Base-by-base conservation (phyloP, 1,139 yeast species). In the Lodderomyces metapsilosis region DNA sequence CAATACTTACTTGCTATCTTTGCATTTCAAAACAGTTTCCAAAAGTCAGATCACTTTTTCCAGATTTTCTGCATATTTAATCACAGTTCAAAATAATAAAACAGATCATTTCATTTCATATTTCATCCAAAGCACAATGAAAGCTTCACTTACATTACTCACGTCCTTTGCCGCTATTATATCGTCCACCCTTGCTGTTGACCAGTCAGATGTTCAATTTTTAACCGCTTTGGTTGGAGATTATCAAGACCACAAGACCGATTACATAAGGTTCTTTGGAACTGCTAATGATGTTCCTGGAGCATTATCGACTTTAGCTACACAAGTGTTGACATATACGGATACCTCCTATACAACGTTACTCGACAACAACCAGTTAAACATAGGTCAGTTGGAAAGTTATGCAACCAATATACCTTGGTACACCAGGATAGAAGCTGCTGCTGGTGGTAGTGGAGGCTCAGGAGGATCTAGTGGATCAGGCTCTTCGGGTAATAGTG, bases 341-440 rank as follows among this genome's bases (percentile, higher is more conserved):
- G 68, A 67, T 49, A 59, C 62, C 46, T 55, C 66, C 15, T 68
- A 71, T 54, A 71, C 77, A 22, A 68, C 76, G 10, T 54, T 71
- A 45, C 61, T 71, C 52, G 57, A 60, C 32, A 50, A 62, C 38
- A 56, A 46, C 24, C 47, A 44, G 13, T 39, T 61, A 16, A 46
- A 62, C 42, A 52, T 70, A 22, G 36, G 49, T 6, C 46, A 57
- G 10, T 60, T 72, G 46, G 61, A 55, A 50, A 46, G 51, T 13
- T 71, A 58, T 51, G 77, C 74, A 31, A 61, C 71, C 32, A 57
- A 58, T 31, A 64, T 72, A 48, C 76, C 77, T 25, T 72, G 78
- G 78, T 68, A 62, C 54, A 39, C 68, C 15, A 56, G 71, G 42
- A 55, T 70, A 42, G 53, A 44, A 43, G 58, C 58, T 6, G 62